Base-by-base conservation (phyloP, 2,329 filamentous ascomycete genomes). In the Ceratocystis huliohia region DNA sequence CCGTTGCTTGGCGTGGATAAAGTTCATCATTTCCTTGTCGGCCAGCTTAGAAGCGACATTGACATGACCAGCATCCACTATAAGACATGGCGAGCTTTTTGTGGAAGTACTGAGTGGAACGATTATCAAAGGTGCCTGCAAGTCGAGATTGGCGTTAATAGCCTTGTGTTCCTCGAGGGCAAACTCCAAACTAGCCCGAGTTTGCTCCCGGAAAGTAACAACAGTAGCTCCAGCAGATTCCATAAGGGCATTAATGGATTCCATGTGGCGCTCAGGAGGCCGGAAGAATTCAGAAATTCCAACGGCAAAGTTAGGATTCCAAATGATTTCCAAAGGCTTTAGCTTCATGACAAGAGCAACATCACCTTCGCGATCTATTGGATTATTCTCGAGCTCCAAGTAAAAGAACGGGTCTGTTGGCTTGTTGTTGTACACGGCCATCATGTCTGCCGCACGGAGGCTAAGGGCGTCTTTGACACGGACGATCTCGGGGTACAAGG, bases 141-240 rank as follows among this genome's bases (percentile, higher is more conserved):
- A 84, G 74, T 99, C 94, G 56, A 99, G 81, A 71, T 97, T 91
- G 15, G 93, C 93, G 72, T 99, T 96, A 74, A 99, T 88, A 1
- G 94, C 97, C 79, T 96, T 97, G 80, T 99, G 94, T 74, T 99
- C 95, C 72, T 96, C 89, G 2, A 99, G 79, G 0, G 94, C 95
- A 76, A 96, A 99, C 75, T 99, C 92, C 44, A 99, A 83, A 30
- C 94, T 93, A 63, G 94, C 93, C 74, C 95, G 84, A 3, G 95
- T 99, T 77, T 99, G 95, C 74, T 97, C 92, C 44, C 95, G 84
- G 67, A 99, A 81, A 6, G 92, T 93, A 75, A 99, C 93, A 0
- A 99, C 93, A 0, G 94, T 99, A 1, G 93, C 93, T 28, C 94
- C 92, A 4, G 94, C 94, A 61, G 88, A 91, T 75, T 99, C 95